Base-by-base conservation (phyloP, 768 basidiomycete genomes). In the Holtermannia corniformis region DNA sequence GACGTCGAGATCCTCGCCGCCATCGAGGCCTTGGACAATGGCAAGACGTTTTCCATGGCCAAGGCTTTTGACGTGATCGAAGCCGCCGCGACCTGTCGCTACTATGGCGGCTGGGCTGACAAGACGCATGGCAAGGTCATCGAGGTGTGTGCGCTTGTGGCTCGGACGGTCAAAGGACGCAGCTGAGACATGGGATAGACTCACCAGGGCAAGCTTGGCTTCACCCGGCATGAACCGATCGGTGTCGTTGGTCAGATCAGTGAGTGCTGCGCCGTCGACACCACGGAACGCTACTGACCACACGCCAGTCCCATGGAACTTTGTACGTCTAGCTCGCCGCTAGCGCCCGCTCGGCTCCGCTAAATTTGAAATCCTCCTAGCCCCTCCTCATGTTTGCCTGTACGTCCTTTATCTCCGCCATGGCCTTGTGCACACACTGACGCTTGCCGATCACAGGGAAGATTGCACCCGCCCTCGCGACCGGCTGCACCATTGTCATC, bases 101-200 rank as follows among this genome's bases (percentile, higher is more conserved):
- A 96, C 74, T 95, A 91, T 67, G 92, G 89, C 37, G 92, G 92
- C 21, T 92, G 86, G 86, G 87, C 88, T 37, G 92, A 96, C 76
- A 97, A 96, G 75, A 83, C 95, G 47, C 74, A 78, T 22, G 93
- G 95, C 20, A 82, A 92, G 80, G 85, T 84, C 58, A 60, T 72
- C 43, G 55, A 58, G 50, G 52, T 51, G 20, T 45, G 52, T 43
- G 26, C n/a, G n/a, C n/a, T n/a, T n/a, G n/a, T n/a, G n/a, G n/a
- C n/a, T n/a, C n/a, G n/a, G n/a, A n/a, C n/a, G n/a, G n/a, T n/a
- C n/a, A n/a, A n/a, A n/a, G n/a, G n/a, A n/a, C n/a, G n/a, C n/a
- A n/a, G n/a, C n/a, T n/a, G n/a, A n/a, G n/a, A n/a, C n/a, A n/a
- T n/a, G 87, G 90, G 70, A 77, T 87, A 24, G 83, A 88, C 46